Conservation (phyloP, 2,329 filamentous ascomycete genomes). For the Arthroderma uncinatum region DNA sequence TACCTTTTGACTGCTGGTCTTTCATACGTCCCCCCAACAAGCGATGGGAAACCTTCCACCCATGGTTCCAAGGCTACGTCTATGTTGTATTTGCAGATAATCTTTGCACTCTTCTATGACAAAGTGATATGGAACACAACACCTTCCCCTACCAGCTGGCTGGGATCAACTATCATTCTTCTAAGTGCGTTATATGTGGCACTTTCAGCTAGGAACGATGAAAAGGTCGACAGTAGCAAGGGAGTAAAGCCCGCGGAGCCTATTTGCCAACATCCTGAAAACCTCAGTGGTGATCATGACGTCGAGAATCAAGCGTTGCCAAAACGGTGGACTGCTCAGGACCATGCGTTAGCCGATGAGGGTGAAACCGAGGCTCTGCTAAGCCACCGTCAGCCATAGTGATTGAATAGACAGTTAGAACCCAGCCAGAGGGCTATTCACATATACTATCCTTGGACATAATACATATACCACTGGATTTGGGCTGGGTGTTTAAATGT, state of each 20-base stretch:
- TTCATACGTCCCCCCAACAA: slow-evolving; percentile 50
- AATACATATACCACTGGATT: too few species aligned
- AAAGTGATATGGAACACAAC: slow-evolving; percentile 52
- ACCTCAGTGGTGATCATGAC: not conserved
- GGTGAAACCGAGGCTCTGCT: slow-evolving; percentile 5
- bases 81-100: slow-evolving; percentile 60
- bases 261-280: not conserved
- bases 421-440: too few species aligned
- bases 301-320: slow-evolving; percentile 5
- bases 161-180: slow-evolving; percentile 54
- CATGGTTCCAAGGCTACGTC: slow-evolving; percentile 45
- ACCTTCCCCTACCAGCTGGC: slow-evolving; percentile 46
- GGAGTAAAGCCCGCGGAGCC: slow-evolving; percentile 15
- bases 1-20: slow-evolving; percentile 72
- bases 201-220: slow-evolving; percentile 33
- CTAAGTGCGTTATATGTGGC: slow-evolving; percentile 55
- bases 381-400: not conserved
- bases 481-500: too few species aligned
- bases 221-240: not conserved
- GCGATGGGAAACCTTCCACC: slow-evolving; percentile 8
- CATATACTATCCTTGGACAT: too few species aligned
- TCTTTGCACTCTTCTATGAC: slow-evolving; percentile 56
- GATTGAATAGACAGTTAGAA: too few species aligned
- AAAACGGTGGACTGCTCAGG: slow-evolving; percentile 8
- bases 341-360: slow-evolving; percentile 12